phyloP scores from a whole-genome alignment of 257 asterid species.

The Capsicum chinense region DNA sequence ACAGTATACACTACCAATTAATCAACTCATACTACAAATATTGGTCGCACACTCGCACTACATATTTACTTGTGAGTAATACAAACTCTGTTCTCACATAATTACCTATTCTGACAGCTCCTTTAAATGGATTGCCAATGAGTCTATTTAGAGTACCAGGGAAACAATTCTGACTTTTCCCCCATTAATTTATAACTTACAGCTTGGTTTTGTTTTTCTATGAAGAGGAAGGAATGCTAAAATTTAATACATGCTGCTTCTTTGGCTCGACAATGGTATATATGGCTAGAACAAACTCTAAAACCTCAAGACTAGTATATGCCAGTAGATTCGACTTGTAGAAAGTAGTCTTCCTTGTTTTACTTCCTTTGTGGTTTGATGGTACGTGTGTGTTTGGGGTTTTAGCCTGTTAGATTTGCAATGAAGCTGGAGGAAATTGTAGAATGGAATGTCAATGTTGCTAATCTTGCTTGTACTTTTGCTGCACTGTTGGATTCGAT shows the following conservation, averaged over 20 bases:
- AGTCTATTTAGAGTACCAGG: neutral
- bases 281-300: slow-evolving; percentile 13
- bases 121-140: neutral
- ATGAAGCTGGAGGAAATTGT: slow-evolving; percentile 11
- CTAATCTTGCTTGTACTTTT: neutral
- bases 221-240: neutral
- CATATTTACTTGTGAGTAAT: neutral
- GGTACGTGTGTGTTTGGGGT: neutral
- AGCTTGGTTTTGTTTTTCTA: neutral
- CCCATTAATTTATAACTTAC: neutral
- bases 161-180: neutral
- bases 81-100: neutral
- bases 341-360: neutral
- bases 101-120: neutral
- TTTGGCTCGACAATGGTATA: neutral
- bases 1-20: no score
- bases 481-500: neutral
- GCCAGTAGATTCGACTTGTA: neutral
- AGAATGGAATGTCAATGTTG: neutral
- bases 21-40: no score
- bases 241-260: neutral
- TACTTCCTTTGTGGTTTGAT: neutral
- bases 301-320: slow-evolving; percentile 5
- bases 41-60: neutral
- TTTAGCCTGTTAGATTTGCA: neutral